Evolutionary conservation across 2,329 filamentous ascomycete species (phyloP).

Genomic region (Dactylella cylindrospora): DNA sequence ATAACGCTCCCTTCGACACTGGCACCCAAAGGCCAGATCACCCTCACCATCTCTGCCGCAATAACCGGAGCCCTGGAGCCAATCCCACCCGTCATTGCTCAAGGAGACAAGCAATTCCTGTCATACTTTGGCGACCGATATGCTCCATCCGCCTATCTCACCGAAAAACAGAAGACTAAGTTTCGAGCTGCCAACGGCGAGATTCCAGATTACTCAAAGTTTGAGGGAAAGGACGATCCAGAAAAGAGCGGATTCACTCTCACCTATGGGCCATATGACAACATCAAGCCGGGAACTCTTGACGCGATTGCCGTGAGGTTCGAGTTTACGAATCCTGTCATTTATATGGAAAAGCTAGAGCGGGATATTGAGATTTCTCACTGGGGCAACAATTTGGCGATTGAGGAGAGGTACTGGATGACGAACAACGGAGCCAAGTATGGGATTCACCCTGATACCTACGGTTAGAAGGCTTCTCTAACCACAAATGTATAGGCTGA

Average conservation of each 20-base stretch:
- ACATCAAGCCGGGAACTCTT: conserved; percentile 50
- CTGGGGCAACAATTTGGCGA: conserved; percentile 95
- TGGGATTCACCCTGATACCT: neutral
- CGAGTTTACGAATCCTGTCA: conserved; percentile 91
- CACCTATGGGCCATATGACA: conserved; percentile 83
- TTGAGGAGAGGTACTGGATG: conserved; percentile 89
- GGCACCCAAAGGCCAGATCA: conserved; percentile 74
- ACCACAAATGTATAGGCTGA: conserved; percentile 57
- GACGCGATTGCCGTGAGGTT: conserved; percentile 80
- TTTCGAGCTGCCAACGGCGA: conserved; percentile 79
- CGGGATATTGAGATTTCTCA: conserved; percentile 94
- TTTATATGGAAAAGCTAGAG: conserved; percentile 75
- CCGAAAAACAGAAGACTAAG: conserved; percentile 94
- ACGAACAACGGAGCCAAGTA: conserved; percentile 77
- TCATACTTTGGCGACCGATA: conserved; percentile 84
- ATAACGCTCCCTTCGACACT: conserved; percentile 67
- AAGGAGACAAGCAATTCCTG: conserved; percentile 84
- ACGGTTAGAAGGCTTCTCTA: no score
- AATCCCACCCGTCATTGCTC: conserved; percentile 77
- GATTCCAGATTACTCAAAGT: conserved; percentile 80
- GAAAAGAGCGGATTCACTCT: conserved; percentile 81
- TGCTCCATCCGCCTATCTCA: conserved; percentile 77
- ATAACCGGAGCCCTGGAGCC: conserved; percentile 76
- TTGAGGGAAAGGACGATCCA: conserved; percentile 68
- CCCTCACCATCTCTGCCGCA: conserved; percentile 82